A percentile compares a stretch with the other conserved stretches of the same genome.
Conservation (phyloP, 148 eudicot genomes). For the Rhododendron simsii region DNA sequence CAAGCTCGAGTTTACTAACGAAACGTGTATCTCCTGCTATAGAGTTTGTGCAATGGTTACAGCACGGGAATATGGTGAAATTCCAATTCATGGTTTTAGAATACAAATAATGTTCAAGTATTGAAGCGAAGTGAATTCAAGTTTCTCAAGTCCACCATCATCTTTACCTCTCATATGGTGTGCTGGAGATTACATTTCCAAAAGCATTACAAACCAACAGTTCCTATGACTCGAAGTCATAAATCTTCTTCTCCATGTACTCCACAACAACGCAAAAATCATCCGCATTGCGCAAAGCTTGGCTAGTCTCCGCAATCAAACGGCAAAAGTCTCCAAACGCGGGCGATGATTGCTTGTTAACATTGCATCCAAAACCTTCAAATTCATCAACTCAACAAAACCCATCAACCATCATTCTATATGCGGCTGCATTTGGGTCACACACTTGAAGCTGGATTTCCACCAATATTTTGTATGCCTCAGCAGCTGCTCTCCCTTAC, state of each 20-base stretch:
- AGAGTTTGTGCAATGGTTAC: not conserved
- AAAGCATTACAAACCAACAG: not conserved
- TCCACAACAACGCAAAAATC: not conserved
- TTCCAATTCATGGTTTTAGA: not conserved
- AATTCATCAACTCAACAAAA: constrained; percentile 53
- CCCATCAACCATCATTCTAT: constrained; percentile 77
- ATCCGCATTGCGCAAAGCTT: not conserved
- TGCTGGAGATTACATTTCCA: too few relatives aligned
- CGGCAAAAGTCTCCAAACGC: not conserved
- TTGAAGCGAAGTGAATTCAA: not conserved
- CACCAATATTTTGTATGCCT: constrained; percentile 73
- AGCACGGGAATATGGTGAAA: not conserved
- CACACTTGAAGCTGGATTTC: constrained; percentile 42
- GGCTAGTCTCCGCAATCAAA: not conserved
- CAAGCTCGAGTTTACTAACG: not conserved
- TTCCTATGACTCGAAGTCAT: not conserved
- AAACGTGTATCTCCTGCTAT: not conserved
- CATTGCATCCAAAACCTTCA: constrained; percentile 37
- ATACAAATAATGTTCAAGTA: not conserved
- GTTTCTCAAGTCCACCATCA: not conserved
- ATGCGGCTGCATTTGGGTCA: constrained; percentile 32
- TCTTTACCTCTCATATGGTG: too few relatives aligned
- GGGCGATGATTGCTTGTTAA: not conserved
- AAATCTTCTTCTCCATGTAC: not conserved
- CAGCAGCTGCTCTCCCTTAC: constrained; percentile 1